Conservation (phyloP, 352 stramenopile genomes). For the Pythium pectinolyticum region DNA sequence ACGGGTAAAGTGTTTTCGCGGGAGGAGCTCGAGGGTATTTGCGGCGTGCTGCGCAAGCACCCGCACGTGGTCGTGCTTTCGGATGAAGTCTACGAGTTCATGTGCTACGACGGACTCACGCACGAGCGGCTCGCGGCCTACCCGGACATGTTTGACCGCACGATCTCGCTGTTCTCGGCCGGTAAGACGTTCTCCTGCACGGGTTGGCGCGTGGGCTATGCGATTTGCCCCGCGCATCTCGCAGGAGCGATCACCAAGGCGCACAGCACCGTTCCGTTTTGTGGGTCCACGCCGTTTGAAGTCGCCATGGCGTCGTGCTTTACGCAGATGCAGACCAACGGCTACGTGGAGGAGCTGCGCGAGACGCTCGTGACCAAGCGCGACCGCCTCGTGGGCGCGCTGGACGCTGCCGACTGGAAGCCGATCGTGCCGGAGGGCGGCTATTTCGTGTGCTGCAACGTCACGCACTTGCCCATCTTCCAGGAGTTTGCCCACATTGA, state of each 20-base stretch:
- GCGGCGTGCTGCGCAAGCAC: conserved; percentile 76
- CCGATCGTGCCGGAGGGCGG: conserved; percentile 92
- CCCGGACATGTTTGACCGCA: conserved; percentile 85
- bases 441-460: conserved; percentile 94
- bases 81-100: conserved; percentile 99
- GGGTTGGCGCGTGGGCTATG: conserved; percentile 91
- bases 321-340: conserved; percentile 83
- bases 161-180: conserved; percentile 91
- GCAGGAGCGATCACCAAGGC: conserved; percentile 69
- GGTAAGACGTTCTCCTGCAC: conserved; percentile 95
- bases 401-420: conserved; percentile 82
- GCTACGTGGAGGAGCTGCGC: conserved; percentile 77
- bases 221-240: conserved; percentile 58
- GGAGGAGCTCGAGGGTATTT: conserved; percentile 93
- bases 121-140: conserved; percentile 78
- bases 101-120: conserved; percentile 83
- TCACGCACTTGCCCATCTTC: conserved; percentile 66
- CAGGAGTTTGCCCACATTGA: conserved; percentile 65
- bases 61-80: conserved; percentile 92
- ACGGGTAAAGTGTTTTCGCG: conserved; percentile 97
- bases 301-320: conserved; percentile 91
- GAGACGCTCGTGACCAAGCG: conserved; percentile 75
- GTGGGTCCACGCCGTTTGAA: conserved; percentile 93
- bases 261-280: conserved; percentile 91
- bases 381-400: conserved; percentile 77